Percentiles rank a stretch among this genome's conserved stretches.
These are phyloP conservation scores for Fusarium anguioides DNA, from an alignment of 2,329 filamentous ascomycete species.

Conservation along the genomic window DNA sequence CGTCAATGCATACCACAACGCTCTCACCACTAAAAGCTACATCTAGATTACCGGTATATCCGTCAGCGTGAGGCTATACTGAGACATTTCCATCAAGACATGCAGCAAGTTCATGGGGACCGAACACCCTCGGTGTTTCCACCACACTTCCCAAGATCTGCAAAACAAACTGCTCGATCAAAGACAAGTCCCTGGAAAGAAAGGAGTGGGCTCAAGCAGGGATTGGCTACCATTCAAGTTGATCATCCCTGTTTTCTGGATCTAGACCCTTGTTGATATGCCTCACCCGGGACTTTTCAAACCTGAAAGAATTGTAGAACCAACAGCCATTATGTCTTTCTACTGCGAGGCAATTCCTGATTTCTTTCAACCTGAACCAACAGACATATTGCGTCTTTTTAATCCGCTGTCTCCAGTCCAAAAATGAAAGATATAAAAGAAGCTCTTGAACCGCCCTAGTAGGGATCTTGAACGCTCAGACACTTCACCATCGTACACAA, in stretches of 20 bases:
- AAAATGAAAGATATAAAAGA: slow-evolving; percentile 20
- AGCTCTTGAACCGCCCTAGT: slow-evolving; percentile 1
- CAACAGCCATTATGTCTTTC: background rate
- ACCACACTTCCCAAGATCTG: background rate
- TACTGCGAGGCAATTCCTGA: background rate
- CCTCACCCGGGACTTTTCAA: background rate
- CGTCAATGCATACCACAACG: rapidly evolving
- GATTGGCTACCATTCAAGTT: background rate
- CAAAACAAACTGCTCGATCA: background rate
- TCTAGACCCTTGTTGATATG: slow-evolving; percentile 5
- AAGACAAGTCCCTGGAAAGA: background rate
- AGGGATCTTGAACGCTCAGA: slow-evolving; percentile 35
- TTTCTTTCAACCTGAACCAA: background rate
- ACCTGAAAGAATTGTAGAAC: slow-evolving; percentile 3
- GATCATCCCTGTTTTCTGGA: slow-evolving; percentile 17
- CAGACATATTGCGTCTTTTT: slow-evolving; percentile 9
- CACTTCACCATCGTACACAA: slow-evolving; percentile 8
- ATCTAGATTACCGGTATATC: background rate
- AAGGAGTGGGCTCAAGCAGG: background rate
- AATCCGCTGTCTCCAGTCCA: background rate
- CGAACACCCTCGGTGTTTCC: background rate
- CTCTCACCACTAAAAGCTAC: too few species aligned
- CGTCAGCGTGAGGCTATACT: background rate
- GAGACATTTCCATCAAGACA: slow-evolving; percentile 11
- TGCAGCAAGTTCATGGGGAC: background rate